Conservation (phyloP, 1,284 basidiomycete genomes). For the Cutaneotrichosporon sp. region DNA sequence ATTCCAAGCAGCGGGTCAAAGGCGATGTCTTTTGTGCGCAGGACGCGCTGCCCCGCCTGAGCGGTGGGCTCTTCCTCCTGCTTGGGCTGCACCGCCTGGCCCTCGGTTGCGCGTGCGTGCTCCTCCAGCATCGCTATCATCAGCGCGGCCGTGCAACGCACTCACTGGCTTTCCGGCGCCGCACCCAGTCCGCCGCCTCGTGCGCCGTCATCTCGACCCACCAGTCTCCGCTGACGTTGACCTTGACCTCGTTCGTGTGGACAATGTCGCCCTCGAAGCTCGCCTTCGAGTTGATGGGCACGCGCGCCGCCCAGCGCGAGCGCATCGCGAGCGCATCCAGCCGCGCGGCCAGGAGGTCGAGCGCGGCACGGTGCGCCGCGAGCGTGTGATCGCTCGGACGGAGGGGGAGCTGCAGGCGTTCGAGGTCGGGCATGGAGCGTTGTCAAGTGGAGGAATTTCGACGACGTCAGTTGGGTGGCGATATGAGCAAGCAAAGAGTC, state of each 20-base stretch:
- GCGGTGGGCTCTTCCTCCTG: neutral
- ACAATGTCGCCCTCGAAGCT: constrained; percentile 36
- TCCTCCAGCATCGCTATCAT: constrained; percentile 28
- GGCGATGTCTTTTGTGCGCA: constrained; percentile 6
- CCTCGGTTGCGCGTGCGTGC: constrained; percentile 30
- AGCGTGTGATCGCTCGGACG: constrained; percentile 31
- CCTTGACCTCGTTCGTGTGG: constrained; percentile 41
- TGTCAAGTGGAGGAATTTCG: neutral
- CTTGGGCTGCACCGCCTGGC: constrained; percentile 6
- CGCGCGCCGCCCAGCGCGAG: constrained; percentile 31
- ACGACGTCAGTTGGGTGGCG: neutral
- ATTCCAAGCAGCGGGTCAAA: constrained; percentile 21
- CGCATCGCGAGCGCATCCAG: constrained; percentile 28
- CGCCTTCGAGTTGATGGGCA: constrained; percentile 44
- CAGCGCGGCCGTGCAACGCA: constrained; percentile 4
- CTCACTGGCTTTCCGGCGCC: constrained; percentile 37
- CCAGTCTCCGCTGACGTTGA: constrained; percentile 36
- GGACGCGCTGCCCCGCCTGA: neutral
- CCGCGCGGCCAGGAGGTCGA: constrained; percentile 35
- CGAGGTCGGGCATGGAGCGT: neutral
- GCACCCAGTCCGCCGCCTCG: constrained; percentile 41
- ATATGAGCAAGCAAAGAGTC: neutral
- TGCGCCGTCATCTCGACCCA: constrained; percentile 47
- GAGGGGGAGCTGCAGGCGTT: constrained; percentile 27
- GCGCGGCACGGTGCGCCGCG: constrained; percentile 32